phyloP scores from a whole-genome alignment of 768 basidiomycete species.

The Melanogaster broomeanus region DNA sequence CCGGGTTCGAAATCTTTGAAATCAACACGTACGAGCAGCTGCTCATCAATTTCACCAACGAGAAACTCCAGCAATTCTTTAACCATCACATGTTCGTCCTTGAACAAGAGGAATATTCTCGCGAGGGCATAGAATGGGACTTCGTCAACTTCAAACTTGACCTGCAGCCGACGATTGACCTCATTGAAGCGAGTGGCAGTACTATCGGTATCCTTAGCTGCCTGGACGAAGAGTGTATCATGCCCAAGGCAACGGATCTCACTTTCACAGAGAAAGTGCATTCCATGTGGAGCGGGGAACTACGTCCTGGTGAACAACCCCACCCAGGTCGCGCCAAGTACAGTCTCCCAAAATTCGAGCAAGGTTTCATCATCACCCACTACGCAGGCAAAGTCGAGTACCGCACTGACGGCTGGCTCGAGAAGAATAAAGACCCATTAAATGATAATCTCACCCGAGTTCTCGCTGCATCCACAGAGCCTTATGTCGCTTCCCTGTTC shows the following conservation, averaged over 20 bases:
- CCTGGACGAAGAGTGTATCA: constrained; percentile 98
- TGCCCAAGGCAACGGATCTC: constrained; percentile 96
- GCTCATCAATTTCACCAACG: constrained; percentile 98
- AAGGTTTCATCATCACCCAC: constrained; percentile 93
- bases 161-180: constrained; percentile 96
- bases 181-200: constrained; percentile 79
- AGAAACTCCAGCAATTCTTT: constrained; percentile 97
- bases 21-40: constrained; percentile 96
- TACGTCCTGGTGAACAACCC: constrained; percentile 42
- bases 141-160: constrained; percentile 98
- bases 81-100: constrained; percentile 99
- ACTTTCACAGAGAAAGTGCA: constrained; percentile 95
- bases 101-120: constrained; percentile 97
- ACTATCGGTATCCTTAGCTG: constrained; percentile 89
- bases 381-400: constrained; percentile 98
- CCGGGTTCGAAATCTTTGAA: constrained; percentile 97
- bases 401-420: constrained; percentile 93
- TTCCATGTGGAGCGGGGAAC: constrained; percentile 61
- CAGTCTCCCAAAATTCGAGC: constrained; percentile 82
- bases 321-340: constrained; percentile 87
- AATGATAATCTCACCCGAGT: constrained; percentile 95
- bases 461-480: constrained; percentile 78
- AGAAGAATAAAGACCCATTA: constrained; percentile 99
- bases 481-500: constrained; percentile 82
- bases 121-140: constrained; percentile 97